Evolutionary conservation across 768 basidiomycete species (phyloP).

Genomic region (Gyrodon lividus): DNA sequence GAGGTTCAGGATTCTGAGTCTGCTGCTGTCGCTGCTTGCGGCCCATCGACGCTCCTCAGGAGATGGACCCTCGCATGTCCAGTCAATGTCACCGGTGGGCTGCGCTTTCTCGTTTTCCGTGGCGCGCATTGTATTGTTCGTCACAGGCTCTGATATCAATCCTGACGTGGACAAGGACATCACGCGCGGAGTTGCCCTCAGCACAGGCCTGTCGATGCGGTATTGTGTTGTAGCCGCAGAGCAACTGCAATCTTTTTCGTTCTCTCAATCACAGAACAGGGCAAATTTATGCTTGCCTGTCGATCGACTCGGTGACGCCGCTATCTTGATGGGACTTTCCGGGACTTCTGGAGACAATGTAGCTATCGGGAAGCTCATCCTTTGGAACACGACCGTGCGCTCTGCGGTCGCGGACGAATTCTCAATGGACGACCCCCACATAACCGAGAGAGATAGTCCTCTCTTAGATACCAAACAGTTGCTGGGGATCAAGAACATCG

Average conservation of each 20-base stretch:
- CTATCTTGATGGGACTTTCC: conserved; percentile 40
- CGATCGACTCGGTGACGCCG: conserved; percentile 48
- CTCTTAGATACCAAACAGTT: conserved; percentile 41
- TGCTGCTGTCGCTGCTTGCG: conserved; percentile 44
- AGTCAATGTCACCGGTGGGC: conserved; percentile 51
- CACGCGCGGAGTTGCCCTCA: conserved; percentile 66
- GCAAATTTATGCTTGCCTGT: conserved; percentile 53
- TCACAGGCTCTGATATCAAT: conserved; percentile 81
- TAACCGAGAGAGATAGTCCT: conserved; percentile 53
- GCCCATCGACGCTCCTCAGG: conserved; percentile 14
- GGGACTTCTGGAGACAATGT: conserved; percentile 35
- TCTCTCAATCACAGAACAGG: conserved; percentile 40
- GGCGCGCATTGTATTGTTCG: conserved; percentile 58
- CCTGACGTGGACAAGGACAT: conserved; percentile 63
- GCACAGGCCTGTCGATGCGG: conserved; percentile 51
- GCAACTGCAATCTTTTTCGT: conserved; percentile 16
- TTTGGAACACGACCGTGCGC: conserved; percentile 53
- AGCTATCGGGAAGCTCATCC: conserved; percentile 41
- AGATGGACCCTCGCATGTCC: conserved; percentile 15
- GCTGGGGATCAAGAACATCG: conserved; percentile 38
- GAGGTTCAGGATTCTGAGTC: conserved; percentile 52
- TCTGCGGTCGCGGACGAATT: conserved; percentile 65
- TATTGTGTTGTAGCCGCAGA: conserved; percentile 47
- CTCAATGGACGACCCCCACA: conserved; percentile 63
- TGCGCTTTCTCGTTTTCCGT: conserved; percentile 56